phyloP scores from a whole-genome alignment of 1,139 yeast species.

The Blastobotrys illinoisensis region DNA sequence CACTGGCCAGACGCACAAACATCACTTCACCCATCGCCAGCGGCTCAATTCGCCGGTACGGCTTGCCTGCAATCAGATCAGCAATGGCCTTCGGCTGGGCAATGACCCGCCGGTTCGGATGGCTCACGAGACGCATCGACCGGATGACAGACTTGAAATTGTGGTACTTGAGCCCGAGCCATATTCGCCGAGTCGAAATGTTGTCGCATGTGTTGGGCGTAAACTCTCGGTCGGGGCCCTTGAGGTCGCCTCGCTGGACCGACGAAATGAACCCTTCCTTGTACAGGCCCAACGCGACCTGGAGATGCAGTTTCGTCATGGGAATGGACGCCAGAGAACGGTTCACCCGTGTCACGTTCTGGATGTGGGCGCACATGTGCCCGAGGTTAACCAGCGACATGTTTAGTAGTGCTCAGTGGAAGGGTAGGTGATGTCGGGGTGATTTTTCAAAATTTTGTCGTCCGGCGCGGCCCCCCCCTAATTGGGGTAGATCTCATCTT shows the following conservation, averaged over 20 bases:
- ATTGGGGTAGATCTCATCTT: not conserved
- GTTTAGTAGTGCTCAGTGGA: constrained; percentile 4
- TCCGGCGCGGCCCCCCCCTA: not conserved
- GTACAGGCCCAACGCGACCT: constrained; percentile 76
- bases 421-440: not conserved
- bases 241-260: constrained; percentile 78
- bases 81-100: constrained; percentile 60
- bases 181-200: constrained; percentile 75
- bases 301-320: constrained; percentile 74
- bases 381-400: constrained; percentile 88
- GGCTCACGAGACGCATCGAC: constrained; percentile 67
- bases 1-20: constrained; percentile 49
- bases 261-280: constrained; percentile 86
- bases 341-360: constrained; percentile 77
- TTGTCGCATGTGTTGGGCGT: constrained; percentile 86
- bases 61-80: constrained; percentile 69
- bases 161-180: constrained; percentile 89
- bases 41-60: constrained; percentile 71
- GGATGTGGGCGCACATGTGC: constrained; percentile 80
- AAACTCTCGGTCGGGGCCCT: constrained; percentile 77
- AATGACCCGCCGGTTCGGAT: constrained; percentile 73
- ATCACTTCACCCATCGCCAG: constrained; percentile 87
- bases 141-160: constrained; percentile 72
- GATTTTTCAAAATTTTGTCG: constrained; percentile 3
- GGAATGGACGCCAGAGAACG: constrained; percentile 77